phyloP scores from a whole-genome alignment of 345 rosid genomes.

The Populus deltoides region DNA sequence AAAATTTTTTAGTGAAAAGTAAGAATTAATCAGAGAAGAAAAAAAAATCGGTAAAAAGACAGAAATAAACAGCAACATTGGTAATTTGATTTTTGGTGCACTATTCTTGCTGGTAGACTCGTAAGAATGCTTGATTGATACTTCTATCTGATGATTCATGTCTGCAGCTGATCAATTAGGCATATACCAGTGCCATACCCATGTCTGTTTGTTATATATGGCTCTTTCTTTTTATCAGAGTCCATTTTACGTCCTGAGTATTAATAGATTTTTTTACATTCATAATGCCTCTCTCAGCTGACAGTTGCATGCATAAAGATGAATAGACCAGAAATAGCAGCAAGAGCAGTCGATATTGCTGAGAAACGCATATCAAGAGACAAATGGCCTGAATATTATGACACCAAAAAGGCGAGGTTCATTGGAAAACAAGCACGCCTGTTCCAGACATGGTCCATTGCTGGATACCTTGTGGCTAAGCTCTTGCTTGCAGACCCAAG shows the following conservation, averaged over 20 bases:
- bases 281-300: conserved; percentile 31
- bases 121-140: background rate
- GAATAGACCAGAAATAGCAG: conserved; percentile 49
- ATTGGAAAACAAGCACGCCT: conserved; percentile 45
- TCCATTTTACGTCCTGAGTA: background rate
- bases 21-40: background rate
- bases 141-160: background rate
- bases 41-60: background rate
- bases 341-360: conserved; percentile 37
- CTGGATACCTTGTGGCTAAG: conserved; percentile 53
- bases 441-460: conserved; percentile 57
- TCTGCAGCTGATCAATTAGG: background rate
- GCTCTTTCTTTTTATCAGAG: background rate
- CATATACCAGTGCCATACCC: background rate
- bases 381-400: conserved; percentile 58
- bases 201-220: background rate
- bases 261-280: background rate
- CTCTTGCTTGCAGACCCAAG: conserved; percentile 41
- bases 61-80: background rate
- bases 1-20: background rate
- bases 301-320: conserved; percentile 55
- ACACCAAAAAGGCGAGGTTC: conserved; percentile 48
- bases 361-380: conserved; percentile 43
- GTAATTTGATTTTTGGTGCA: background rate
- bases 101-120: background rate